Conservation (phyloP, 768 basidiomycete species). For the Collybia mongolica region DNA sequence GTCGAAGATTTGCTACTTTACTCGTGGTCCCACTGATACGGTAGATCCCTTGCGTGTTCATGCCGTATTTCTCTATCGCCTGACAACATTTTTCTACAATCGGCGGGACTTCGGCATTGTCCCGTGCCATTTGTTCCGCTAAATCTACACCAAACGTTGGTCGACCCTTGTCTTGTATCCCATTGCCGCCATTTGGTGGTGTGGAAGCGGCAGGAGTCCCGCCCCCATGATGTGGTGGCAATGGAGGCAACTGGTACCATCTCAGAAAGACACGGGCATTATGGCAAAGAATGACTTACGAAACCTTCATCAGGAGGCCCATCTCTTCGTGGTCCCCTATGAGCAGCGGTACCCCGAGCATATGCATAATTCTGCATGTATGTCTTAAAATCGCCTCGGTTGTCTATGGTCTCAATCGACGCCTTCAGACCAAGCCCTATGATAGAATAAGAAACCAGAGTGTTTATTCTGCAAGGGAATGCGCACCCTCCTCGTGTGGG, state of each 20-base stretch:
- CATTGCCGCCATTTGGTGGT: slow-evolving; percentile 26
- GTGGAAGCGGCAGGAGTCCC: slow-evolving; percentile 10
- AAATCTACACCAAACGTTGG: slow-evolving; percentile 95
- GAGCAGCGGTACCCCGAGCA: slow-evolving; percentile 63
- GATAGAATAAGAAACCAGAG: slow-evolving; percentile 3
- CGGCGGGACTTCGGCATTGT: slow-evolving; percentile 84
- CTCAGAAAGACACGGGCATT: slow-evolving; percentile 3
- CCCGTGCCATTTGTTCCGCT: slow-evolving; percentile 89
- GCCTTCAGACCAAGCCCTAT: slow-evolving; percentile 75
- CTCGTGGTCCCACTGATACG: slow-evolving; percentile 90
- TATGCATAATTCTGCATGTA: slow-evolving; percentile 99
- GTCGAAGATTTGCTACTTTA: slow-evolving; percentile 80
- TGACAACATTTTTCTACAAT: slow-evolving; percentile 88
- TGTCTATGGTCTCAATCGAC: slow-evolving; percentile 90
- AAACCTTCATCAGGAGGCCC: slow-evolving; percentile 92
- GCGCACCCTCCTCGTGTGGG: slow-evolving; percentile 68
- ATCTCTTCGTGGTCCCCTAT: slow-evolving; percentile 80
- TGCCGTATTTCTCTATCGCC: slow-evolving; percentile 89
- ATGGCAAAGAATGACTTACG: slow-evolving; percentile 52
- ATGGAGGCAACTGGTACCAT: slow-evolving; percentile 55
- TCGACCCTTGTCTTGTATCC: slow-evolving; percentile 57
- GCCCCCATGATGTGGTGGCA: slow-evolving; percentile 41
- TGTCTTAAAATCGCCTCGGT: slow-evolving; percentile 89
- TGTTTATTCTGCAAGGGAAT: neutral
- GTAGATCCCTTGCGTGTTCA: slow-evolving; percentile 87